A percentile compares a stretch with the other conserved stretches of the same genome.
phyloP scores from a whole-genome alignment of 139 green algal genomes.

The Tetradesmus obliquus region DNA sequence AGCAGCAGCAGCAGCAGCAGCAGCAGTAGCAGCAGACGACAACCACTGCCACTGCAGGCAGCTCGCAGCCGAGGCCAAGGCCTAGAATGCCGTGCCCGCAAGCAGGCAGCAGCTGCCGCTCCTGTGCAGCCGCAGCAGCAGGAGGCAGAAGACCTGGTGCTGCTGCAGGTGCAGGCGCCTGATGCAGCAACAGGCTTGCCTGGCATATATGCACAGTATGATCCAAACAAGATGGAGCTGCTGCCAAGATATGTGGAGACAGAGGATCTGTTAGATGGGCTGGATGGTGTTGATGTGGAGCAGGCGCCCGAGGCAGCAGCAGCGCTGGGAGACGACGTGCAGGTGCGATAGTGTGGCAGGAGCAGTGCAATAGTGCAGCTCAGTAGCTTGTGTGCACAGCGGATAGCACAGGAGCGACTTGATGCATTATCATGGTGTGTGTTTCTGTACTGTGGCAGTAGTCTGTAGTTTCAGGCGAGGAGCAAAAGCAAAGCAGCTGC shows the following conservation, averaged over 20 bases:
- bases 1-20: not conserved
- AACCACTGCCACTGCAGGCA: not conserved
- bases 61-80: not conserved
- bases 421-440: no score
- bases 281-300: conserved; percentile 38
- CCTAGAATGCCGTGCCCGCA: not conserved
- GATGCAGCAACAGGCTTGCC: not conserved
- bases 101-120: conserved; percentile 29
- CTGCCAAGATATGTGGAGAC: conserved; percentile 25
- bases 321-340: not conserved
- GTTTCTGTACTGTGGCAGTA: no score
- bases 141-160: not conserved
- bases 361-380: not conserved
- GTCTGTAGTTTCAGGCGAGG: no score
- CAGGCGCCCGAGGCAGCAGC: conserved; percentile 13
- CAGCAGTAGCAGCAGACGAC: not conserved
- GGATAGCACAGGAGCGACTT: no score
- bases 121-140: not conserved
- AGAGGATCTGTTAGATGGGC: conserved; percentile 31
- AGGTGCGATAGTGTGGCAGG: not conserved
- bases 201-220: not conserved
- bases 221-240: conserved; percentile 1
- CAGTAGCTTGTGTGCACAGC: not conserved
- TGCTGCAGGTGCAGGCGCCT: conserved; percentile 5
- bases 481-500: no score